Base-by-base conservation (phyloP, 345 rosid species). In the Kernera saxatilis region DNA sequence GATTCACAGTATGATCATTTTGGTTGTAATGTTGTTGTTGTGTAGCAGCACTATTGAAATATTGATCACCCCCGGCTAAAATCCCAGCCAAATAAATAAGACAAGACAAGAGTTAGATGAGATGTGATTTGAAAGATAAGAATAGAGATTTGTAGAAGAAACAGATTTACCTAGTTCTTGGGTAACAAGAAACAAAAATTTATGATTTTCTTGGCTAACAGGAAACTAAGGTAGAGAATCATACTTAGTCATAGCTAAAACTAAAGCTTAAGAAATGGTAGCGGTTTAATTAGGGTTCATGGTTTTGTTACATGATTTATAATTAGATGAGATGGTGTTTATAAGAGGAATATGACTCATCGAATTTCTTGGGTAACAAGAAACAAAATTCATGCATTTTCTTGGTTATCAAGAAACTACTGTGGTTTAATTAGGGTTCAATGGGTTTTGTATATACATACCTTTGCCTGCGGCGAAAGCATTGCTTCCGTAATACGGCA, bases 1-100 rank as follows among this genome's bases (percentile, higher is more conserved):
- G 56, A 35, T 64, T 71, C 6, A 44, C 43, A 17, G 1, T 41
- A 17, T 68, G 46, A 30, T 77, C 75, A 44, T 51, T 45, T 23
- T 76, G 69, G 71, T 77, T 60, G 69, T 80, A 78, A 54, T 82
- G 80, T 17, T 73, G 67, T 56, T 71, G 60, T 35, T 65, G 71
- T 12, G 49, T 7, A 3, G 49, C 14, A 19, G 7, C 44, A 27
- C 19, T 11, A 30, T 56, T 73, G 30, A 35, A 67, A 66, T 73
- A 79, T 33, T 76, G 77, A 29, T 71, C 77, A 60, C 41, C 73
- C 11, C 77, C 78, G 29, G 59, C 84, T 73, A 35, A 17, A 8
- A 5, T 32, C 4, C 21, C 36, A 63, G 12, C 8, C n/a, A 43
- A 43, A 13, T 2, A 3, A 33, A 33, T 3, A 23, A 30, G 2